phyloP scores from a whole-genome alignment of 805 yeast genomes.

The Dipodascus albidus region DNA sequence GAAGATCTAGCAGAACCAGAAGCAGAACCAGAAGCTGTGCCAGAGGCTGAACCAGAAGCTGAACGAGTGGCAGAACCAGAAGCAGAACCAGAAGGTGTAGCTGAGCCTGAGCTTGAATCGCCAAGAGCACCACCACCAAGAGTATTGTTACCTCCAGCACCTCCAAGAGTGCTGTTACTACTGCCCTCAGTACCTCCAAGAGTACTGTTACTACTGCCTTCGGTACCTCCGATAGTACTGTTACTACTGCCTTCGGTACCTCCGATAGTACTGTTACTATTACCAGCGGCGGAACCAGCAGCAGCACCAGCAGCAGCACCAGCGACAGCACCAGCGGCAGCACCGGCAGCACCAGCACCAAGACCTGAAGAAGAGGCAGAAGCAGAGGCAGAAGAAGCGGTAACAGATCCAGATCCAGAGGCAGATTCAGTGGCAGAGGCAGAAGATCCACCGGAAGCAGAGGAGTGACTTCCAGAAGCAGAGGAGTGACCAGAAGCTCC shows the following conservation, averaged over 20 bases:
- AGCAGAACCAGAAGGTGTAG: neutral
- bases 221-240: too few species aligned
- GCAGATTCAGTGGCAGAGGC: neutral
- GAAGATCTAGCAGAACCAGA: neutral
- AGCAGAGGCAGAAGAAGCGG: neutral
- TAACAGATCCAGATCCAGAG: neutral
- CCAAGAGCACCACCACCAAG: neutral
- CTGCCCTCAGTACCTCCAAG: too few species aligned
- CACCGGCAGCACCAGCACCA: too few species aligned
- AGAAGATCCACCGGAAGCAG: neutral
- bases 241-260: too few species aligned
- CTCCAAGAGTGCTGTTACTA: too few species aligned
- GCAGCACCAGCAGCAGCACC: neutral
- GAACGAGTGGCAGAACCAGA: constrained; percentile 3
- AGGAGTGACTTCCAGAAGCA: neutral
- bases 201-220: too few species aligned
- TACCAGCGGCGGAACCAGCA: neutral
- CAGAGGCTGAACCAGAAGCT: neutral
- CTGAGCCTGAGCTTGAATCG: neutral
- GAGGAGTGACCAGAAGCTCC: neutral
- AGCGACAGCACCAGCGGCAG: neutral
- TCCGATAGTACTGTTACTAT: too few species aligned
- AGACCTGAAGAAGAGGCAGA: too few species aligned
- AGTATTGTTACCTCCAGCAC: neutral
- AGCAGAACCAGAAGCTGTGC: neutral